Evolutionary conservation across 2,329 filamentous ascomycete species (phyloP).

Genomic region (Calonectria ilicicola): DNA sequence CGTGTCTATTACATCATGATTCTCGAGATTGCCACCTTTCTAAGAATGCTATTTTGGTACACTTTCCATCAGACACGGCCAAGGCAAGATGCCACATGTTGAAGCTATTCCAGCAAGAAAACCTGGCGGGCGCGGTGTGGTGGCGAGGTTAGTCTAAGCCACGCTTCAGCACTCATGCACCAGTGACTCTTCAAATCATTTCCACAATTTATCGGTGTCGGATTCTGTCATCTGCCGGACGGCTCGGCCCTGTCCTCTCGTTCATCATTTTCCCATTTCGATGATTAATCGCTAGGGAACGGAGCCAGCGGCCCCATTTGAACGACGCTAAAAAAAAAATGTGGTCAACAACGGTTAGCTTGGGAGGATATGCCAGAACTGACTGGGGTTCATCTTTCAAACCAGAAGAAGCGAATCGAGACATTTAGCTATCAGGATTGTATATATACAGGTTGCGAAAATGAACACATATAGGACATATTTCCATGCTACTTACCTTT

Average conservation of each 20-base stretch:
- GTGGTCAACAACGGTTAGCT: not conserved
- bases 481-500: too few species aligned
- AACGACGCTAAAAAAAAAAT: not conserved
- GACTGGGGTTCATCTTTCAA: not conserved
- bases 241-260: not conserved
- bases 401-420: not conserved
- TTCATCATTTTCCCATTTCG: not conserved
- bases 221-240: not conserved
- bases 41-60: not conserved
- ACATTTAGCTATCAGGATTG: not conserved
- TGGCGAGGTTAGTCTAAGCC: not conserved
- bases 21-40: not conserved
- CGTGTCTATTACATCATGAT: slow-evolving; percentile 1
- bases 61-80: too few species aligned
- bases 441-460: too few species aligned
- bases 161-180: not conserved
- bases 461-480: too few species aligned
- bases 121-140: not conserved
- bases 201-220: not conserved
- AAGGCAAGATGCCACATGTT: not conserved
- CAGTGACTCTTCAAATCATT: not conserved
- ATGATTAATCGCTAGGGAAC: not conserved
- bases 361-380: not conserved
- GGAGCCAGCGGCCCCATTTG: not conserved
- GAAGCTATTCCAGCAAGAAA: not conserved